Evolutionary conservation across 2,329 filamentous ascomycete genomes (phyloP).

Genomic region (Teratosphaeria pseudoeucalypti): DNA sequence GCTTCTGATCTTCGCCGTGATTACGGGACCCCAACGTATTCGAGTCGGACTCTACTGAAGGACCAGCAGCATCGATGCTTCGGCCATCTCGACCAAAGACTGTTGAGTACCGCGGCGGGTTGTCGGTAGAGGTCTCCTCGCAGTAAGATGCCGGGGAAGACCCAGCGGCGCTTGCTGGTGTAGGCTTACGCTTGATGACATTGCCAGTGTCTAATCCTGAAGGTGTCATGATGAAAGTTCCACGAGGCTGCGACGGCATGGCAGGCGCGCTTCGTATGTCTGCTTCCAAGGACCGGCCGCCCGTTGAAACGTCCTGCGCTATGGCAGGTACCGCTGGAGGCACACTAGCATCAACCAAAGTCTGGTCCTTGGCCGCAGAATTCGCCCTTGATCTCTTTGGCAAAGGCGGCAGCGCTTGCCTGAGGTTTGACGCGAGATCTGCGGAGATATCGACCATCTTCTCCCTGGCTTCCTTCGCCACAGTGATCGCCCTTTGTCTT

Average conservation of each 20-base stretch:
- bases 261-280: not conserved
- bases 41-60: slow-evolving; percentile 29
- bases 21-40: slow-evolving; percentile 29
- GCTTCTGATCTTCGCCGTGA: slow-evolving; percentile 1
- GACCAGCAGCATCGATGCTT: slow-evolving; percentile 24
- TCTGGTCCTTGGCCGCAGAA: not conserved
- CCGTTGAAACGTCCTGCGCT: not conserved
- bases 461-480: slow-evolving; percentile 2
- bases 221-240: not conserved
- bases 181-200: slow-evolving; percentile 8
- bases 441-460: not conserved
- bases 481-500: slow-evolving; percentile 5
- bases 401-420: not conserved
- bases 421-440: not conserved
- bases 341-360: not conserved
- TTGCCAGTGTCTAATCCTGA: slow-evolving; percentile 1
- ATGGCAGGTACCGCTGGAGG: not conserved
- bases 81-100: slow-evolving; percentile 28
- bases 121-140: slow-evolving; percentile 24
- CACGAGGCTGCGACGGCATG: not conserved
- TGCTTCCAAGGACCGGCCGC: not conserved
- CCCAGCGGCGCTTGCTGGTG: slow-evolving; percentile 1
- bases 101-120: slow-evolving; percentile 36
- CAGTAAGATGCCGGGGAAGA: not conserved
- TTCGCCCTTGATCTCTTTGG: not conserved